These are phyloP conservation scores for Wickerhamiella pararugosa DNA, from an alignment of 1,139 yeast genomes.

Conservation along the genomic window DNA sequence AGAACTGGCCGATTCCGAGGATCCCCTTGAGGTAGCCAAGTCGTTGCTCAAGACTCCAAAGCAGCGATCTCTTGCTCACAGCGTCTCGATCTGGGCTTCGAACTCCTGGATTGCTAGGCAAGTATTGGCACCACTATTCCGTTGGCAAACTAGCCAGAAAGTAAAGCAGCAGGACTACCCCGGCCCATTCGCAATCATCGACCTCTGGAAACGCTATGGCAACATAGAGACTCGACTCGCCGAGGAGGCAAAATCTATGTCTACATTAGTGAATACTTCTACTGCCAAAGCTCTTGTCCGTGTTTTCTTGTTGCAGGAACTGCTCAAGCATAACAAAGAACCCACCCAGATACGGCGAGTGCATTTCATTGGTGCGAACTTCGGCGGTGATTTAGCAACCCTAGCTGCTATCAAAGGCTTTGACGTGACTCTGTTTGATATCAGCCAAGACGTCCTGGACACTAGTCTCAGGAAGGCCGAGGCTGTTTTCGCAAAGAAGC, in stretches of 20 bases:
- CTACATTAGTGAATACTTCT: neutral
- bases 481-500: neutral
- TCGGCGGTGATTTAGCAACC: slow-evolving; percentile 2
- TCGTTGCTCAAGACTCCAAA: neutral
- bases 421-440: neutral
- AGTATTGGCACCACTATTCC: neutral
- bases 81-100: neutral
- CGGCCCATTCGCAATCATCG: slow-evolving; percentile 1
- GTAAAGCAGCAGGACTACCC: slow-evolving; percentile 2
- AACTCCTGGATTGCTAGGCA: slow-evolving; percentile 1
- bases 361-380: slow-evolving; percentile 2
- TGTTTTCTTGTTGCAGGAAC: slow-evolving; percentile 1
- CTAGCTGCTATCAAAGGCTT: slow-evolving; percentile 4
- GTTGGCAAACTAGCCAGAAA: neutral
- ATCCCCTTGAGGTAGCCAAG: neutral
- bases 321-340: slow-evolving; percentile 1
- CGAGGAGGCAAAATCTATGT: slow-evolving; percentile 1
- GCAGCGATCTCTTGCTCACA: too few relatives aligned
- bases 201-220: slow-evolving; percentile 3
- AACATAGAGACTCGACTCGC: neutral
- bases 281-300: slow-evolving; percentile 1
- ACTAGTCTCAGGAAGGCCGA: too few relatives aligned
- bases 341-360: neutral
- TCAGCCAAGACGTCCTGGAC: neutral
- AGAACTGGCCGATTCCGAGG: neutral